Evolutionary conservation across 2,329 filamentous ascomycete species (phyloP).

Genomic region (Nemania abortiva): DNA sequence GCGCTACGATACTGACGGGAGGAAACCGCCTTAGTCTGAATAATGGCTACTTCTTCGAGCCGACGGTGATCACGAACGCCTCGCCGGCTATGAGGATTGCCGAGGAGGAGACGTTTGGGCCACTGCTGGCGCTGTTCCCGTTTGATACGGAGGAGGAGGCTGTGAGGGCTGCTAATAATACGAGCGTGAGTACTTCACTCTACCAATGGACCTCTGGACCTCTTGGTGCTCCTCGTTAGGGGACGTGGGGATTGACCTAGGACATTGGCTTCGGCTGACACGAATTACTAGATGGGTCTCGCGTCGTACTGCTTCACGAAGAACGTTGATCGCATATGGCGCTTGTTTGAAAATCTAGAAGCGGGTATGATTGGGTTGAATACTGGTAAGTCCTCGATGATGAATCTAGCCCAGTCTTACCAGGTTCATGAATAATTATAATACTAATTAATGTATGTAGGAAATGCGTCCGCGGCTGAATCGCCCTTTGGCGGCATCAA

Average conservation of each 20-base stretch:
- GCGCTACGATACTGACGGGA: constrained; percentile 73
- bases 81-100: constrained; percentile 62
- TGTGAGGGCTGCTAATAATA: constrained; percentile 66
- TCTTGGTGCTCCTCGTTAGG: neutral
- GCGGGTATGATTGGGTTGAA: constrained; percentile 62
- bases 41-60: constrained; percentile 74
- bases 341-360: constrained; percentile 70
- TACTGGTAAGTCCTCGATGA: constrained; percentile 55
- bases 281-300: constrained; percentile 62
- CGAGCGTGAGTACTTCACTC: constrained; percentile 52
- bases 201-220: neutral
- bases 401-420: neutral
- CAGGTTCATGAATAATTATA: neutral
- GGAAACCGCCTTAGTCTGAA: constrained; percentile 58
- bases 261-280: neutral
- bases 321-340: constrained; percentile 68
- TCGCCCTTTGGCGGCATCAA: constrained; percentile 63
- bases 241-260: neutral
- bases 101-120: constrained; percentile 69
- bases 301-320: constrained; percentile 71
- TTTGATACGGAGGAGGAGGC: constrained; percentile 71
- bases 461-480: constrained; percentile 58
- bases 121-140: constrained; percentile 65
- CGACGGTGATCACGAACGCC: constrained; percentile 65
- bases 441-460: constrained; percentile 27